Percentiles rank a stretch among this genome's conserved stretches.
Evolutionary conservation across 1,284 basidiomycete genomes (phyloP).

Genomic region (Apiotrichum porosum): DNA sequence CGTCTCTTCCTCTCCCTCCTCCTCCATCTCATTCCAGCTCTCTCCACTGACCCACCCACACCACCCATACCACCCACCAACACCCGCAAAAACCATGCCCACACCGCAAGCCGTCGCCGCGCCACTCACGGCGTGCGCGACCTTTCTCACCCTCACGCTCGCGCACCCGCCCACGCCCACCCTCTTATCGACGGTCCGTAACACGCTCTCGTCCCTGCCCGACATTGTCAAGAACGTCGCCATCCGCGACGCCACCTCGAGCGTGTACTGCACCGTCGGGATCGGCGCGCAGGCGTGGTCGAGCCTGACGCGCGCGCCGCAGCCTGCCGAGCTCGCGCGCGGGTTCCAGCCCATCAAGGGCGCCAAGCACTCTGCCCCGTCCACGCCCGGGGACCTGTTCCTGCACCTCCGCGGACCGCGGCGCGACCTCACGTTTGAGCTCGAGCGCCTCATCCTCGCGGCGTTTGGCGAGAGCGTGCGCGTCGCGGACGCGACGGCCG

Average conservation of each 20-base stretch:
- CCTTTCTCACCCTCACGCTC: constrained; percentile 27
- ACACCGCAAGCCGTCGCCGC: constrained; percentile 7
- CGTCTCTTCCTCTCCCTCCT: too few relatives aligned
- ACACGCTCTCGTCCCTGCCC: neutral
- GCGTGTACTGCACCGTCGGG: constrained; percentile 11
- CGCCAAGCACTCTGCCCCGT: constrained; percentile 7
- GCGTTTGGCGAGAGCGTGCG: constrained; percentile 6
- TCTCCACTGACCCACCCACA: too few relatives aligned
- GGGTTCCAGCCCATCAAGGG: constrained; percentile 14
- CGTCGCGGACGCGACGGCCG: constrained; percentile 8
- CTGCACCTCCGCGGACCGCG: constrained; percentile 16
- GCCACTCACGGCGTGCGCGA: constrained; percentile 11
- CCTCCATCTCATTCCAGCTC: too few relatives aligned
- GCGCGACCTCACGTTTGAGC: constrained; percentile 17
- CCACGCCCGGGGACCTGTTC: constrained; percentile 14
- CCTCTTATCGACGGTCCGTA: neutral
- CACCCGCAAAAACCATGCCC: too few relatives aligned
- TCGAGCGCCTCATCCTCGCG: constrained; percentile 10
- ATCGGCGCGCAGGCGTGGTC: constrained; percentile 12
- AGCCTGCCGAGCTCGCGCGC: constrained; percentile 8
- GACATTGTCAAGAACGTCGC: constrained; percentile 13
- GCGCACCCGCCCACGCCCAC: neutral
- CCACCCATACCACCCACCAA: too few relatives aligned
- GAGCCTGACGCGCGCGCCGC: neutral
- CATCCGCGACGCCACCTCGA: constrained; percentile 6